phyloP scores from a whole-genome alignment of 805 yeast genomes.

The Ogataea nitratoaversa region DNA sequence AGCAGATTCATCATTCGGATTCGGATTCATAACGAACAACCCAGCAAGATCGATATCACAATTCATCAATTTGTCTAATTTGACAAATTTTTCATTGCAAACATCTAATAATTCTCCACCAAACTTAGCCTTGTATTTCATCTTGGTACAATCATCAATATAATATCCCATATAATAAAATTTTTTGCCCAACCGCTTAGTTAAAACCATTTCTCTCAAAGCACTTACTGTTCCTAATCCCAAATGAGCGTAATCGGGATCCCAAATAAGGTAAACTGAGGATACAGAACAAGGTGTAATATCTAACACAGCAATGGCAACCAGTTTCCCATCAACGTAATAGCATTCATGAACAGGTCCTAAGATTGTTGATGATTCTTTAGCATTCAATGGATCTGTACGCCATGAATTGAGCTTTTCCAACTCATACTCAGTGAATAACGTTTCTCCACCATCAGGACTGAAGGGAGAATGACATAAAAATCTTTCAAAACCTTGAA shows the following conservation, averaged over 20 bases:
- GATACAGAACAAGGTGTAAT: constrained; percentile 72
- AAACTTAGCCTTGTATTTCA: constrained; percentile 75
- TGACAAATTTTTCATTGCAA: constrained; percentile 40
- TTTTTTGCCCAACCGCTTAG: constrained; percentile 41
- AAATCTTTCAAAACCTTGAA: constrained; percentile 54
- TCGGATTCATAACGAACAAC: constrained; percentile 1
- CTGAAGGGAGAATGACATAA: constrained; percentile 65
- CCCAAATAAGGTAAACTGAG: constrained; percentile 85
- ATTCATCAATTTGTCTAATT: constrained; percentile 28
- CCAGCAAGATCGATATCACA: constrained; percentile 27
- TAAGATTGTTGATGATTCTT: constrained; percentile 16
- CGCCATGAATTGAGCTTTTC: constrained; percentile 37
- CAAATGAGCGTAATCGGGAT: constrained; percentile 66
- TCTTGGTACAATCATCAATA: constrained; percentile 73
- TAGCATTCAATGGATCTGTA: constrained; percentile 9
- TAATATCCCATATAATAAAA: constrained; percentile 80
- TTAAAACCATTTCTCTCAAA: constrained; percentile 59
- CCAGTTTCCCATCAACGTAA: constrained; percentile 54
- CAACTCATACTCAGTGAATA: constrained; percentile 36
- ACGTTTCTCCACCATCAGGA: constrained; percentile 13
- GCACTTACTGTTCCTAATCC: constrained; percentile 79
- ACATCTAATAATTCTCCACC: constrained; percentile 72
- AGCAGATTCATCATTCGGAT: constrained; percentile 5
- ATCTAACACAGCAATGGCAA: constrained; percentile 77
- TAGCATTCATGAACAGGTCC: constrained; percentile 83